Base-by-base conservation (phyloP, 2,329 filamentous ascomycete genomes). In the Arachnopeziza araneosa region DNA sequence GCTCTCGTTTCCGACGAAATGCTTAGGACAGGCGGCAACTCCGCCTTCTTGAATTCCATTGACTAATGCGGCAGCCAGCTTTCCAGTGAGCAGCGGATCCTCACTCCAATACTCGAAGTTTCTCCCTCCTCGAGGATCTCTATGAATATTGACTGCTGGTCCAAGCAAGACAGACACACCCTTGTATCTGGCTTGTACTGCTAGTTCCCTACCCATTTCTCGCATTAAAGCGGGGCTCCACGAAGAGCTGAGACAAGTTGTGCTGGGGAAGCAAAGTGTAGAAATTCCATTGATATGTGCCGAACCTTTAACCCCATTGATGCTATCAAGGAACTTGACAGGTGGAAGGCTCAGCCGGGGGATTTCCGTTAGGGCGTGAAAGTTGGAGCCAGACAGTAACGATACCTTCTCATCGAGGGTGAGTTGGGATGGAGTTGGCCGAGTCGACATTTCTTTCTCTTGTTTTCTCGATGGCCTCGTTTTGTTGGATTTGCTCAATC, bases 101-200 rank as follows among this genome's bases (percentile, higher is more conserved):
- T 73, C 70, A 17, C 68, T 68, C 60, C 70, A 72, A 50, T 68
- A 66, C 61, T 73, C 71, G 58, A 70, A 71, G 59, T 72, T 72
- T 30, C 70, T 64, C 36, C 70, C 71, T 9, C 69, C 71, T 66
- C 54, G 64, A 51, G 71, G 70, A 51, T 66, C 69, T 54, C 69
- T 66, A 56, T 71, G 67, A 48, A 71, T 68, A 56, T 71, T 71
- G 55, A 70, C 62, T 52, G 69, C 70, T 24, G 70, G 70, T 12
- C 68, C 70, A 26, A 72, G 63, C 51, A 72, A 61, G 55, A 72
- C 66, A 58, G 68, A 64, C 52, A 67, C 67, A 54, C 65, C 66
- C 60, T 72, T 72, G 10, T 36, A 49, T 30, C 61, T 62, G 8
- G 70, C 66, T 58, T 72, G 68, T 9, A 64, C 63, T 14, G 68